Conservation (phyloP, 2,329 filamentous ascomycete genomes). For the Colletotrichum agaves region DNA sequence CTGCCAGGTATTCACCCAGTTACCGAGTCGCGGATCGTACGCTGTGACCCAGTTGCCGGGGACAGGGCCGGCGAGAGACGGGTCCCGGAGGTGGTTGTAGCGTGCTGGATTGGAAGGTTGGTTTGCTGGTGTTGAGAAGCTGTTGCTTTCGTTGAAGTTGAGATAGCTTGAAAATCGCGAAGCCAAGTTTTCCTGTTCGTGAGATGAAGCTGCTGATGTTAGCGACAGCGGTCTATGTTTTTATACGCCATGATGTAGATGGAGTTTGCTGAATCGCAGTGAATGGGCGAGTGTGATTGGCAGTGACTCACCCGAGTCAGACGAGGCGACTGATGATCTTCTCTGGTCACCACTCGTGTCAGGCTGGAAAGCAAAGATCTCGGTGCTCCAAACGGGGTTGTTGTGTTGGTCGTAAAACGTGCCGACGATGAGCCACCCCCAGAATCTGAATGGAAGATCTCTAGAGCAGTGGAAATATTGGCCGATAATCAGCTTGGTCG, state of each 20-base stretch:
- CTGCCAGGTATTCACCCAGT: constrained; percentile 51
- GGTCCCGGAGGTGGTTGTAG: constrained; percentile 40
- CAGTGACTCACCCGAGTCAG: constrained; percentile 31
- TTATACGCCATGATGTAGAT: neutral
- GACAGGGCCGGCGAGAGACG: constrained; percentile 44
- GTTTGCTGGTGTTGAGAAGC: neutral
- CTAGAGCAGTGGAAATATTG: constrained; percentile 51
- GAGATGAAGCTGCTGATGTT: constrained; percentile 1
- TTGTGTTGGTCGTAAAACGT: constrained; percentile 58
- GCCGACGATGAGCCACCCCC: constrained; percentile 59
- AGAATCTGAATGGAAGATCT: constrained; percentile 51
- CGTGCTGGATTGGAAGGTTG: neutral
- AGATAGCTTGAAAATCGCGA: constrained; percentile 4
- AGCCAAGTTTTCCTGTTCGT: neutral
- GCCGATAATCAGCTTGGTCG: constrained; percentile 57
- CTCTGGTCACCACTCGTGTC: neutral
- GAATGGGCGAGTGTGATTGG: neutral
- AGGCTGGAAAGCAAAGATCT: constrained; percentile 48
- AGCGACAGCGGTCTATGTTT: neutral
- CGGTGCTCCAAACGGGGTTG: constrained; percentile 57
- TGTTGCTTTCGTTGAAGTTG: neutral
- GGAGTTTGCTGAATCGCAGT: neutral
- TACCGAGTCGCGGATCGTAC: constrained; percentile 18
- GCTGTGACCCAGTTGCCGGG: constrained; percentile 47
- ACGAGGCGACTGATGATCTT: neutral